phyloP scores from a whole-genome alignment of 768 basidiomycete species.

The Psilocybe azurescens region DNA sequence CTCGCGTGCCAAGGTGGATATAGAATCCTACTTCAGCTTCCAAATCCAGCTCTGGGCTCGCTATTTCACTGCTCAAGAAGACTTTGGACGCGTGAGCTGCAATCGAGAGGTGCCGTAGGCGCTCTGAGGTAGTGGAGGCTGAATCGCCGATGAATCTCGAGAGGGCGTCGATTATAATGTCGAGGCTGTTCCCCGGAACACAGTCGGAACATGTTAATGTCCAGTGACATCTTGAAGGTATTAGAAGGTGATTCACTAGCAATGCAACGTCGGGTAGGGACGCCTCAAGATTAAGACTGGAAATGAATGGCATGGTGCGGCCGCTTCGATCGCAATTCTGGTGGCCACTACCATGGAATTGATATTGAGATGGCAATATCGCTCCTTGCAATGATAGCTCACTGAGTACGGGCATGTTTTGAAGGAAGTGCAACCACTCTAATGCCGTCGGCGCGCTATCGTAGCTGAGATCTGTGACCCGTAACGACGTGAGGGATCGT shows the following conservation, averaged over 20 bases:
- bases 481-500: constrained; percentile 17
- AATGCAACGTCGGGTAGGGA: constrained; percentile 14
- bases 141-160: neutral
- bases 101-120: constrained; percentile 4
- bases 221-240: constrained; percentile 15
- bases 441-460: constrained; percentile 18
- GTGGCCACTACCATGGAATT: neutral
- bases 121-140: neutral
- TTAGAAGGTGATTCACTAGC: constrained; percentile 12
- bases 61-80: constrained; percentile 8
- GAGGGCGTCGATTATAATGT: constrained; percentile 8
- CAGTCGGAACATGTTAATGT: constrained; percentile 16
- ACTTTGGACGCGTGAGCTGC: constrained; percentile 9
- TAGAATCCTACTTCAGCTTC: constrained; percentile 8
- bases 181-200: constrained; percentile 17
- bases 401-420: constrained; percentile 18
- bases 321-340: neutral
- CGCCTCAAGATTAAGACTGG: constrained; percentile 19
- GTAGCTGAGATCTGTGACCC: constrained; percentile 16
- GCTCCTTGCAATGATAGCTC: constrained; percentile 20
- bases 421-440: constrained; percentile 21
- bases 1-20: constrained; percentile 11
- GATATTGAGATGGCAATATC: constrained; percentile 6
- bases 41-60: neutral
- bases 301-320: constrained; percentile 9